Evolutionary conservation across 257 asterid species (phyloP).

Genomic region (Plantago major): DNA sequence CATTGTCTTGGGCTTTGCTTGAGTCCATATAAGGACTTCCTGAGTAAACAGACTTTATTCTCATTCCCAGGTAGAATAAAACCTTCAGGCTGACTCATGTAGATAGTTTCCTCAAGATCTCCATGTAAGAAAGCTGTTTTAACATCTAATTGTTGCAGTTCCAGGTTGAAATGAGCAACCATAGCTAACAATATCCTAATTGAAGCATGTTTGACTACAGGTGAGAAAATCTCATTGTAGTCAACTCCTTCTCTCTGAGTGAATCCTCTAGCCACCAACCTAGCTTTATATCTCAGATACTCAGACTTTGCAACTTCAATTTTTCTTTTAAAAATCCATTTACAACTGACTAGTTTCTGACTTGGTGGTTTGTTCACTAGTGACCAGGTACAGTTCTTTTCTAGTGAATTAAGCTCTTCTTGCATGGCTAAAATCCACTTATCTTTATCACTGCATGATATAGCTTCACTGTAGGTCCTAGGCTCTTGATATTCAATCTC

Average conservation of each 20-base stretch:
- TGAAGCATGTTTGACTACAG: background rate
- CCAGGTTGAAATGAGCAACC: background rate
- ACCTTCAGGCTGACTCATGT: background rate
- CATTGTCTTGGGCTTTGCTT: background rate
- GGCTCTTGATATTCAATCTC: background rate
- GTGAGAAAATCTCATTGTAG: conserved; percentile 6
- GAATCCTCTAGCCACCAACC: background rate
- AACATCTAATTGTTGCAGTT: background rate
- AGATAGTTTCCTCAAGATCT: background rate
- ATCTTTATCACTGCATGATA: background rate
- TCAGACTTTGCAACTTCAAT: background rate
- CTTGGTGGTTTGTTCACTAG: background rate
- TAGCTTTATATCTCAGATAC: background rate
- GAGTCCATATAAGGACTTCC: background rate
- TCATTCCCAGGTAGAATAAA: background rate
- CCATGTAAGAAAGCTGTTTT: background rate
- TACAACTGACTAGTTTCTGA: background rate
- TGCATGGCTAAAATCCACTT: conserved; percentile 2
- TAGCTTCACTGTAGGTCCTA: background rate
- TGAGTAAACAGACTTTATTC: background rate
- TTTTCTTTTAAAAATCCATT: background rate
- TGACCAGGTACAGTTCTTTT: background rate
- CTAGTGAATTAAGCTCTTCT: background rate
- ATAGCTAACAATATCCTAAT: background rate
- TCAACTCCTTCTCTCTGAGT: conserved; percentile 1